Conservation (phyloP, 2,329 filamentous ascomycete genomes). For the Fusarium sp. region DNA sequence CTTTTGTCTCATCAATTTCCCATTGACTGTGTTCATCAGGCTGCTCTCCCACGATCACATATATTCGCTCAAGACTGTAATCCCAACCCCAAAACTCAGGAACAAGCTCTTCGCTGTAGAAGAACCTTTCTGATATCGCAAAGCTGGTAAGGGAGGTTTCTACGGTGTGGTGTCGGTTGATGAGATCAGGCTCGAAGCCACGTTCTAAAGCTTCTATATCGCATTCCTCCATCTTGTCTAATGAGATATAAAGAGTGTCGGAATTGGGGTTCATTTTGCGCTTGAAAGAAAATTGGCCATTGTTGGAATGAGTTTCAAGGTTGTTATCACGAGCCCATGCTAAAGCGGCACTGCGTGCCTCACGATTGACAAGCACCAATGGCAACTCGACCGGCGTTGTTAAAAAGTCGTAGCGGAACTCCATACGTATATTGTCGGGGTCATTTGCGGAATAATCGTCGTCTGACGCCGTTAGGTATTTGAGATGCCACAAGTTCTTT, state of each 20-base stretch:
- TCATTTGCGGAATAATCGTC: not conserved
- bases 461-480: not conserved
- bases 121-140: not conserved
- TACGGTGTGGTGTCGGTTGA: not conserved
- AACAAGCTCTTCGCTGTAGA: fast-evolving
- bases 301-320: not conserved
- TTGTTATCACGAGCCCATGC: not conserved
- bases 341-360: conserved; percentile 4
- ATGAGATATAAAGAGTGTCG: conserved; percentile 23
- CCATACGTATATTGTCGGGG: not conserved
- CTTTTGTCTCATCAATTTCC: conserved; percentile 1
- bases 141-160: not conserved
- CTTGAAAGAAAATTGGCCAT: not conserved
- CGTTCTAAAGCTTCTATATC: not conserved
- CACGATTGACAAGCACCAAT: conserved; percentile 1
- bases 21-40: not conserved
- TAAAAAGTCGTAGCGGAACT: conserved; percentile 11
- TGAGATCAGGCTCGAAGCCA: not conserved
- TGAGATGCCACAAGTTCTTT: conserved; percentile 8
- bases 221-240: not conserved
- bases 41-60: conserved; percentile 3
- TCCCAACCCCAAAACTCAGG: not conserved
- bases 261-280: not conserved
- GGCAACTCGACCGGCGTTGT: not conserved
- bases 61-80: not conserved